Base-by-base conservation (phyloP, 306 rosid genomes). In the Cajanus cajan region DNA sequence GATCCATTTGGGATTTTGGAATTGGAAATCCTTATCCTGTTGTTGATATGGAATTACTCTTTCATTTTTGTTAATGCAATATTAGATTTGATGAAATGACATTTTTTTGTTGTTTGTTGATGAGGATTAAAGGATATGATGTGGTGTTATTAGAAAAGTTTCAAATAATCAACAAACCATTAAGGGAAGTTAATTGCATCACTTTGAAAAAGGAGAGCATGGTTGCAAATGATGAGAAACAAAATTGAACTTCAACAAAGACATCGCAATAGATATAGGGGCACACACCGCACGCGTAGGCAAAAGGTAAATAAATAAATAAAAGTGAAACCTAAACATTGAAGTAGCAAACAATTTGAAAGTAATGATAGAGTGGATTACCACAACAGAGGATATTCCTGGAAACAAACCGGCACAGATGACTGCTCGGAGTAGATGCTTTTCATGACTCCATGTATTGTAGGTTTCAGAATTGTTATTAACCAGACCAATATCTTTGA, bases 391-490 rank as follows among this genome's bases (percentile, higher is more conserved):
- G 86, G 94, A 88, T 85, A 95, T 85, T 55, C 98, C 98, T 2
- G 98, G 98, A 91, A 88, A 92, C 28, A 92, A 87, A 55, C 98
- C 98, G 64, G 88, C 87, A 86, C 97, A 95, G 82, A 92, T 86
- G 71, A 92, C 90, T 61, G 98, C 89, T 63, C 94, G 91, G 73
- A 90, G n/a, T 33, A 95, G 92, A 82, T 87, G 84, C 81, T 78
- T 89, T 73, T 95, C 97, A 63, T 82, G 86, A 79, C 89, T 88
- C 95, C 88, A 90, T 34, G 83, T 79, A 52, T 88, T 90, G 82
- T 84, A 71, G 85, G 85, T 75, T 75, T 83, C 80, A 77, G 89
- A 39, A 86, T 82, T 80, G 58, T 80, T 80, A 85, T 89, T 94
- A 61, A 96, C 91, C 82, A 96, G 82, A 64, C 97, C 92, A 52